phyloP scores from a whole-genome alignment of 2,329 filamentous ascomycete species.

The Amauroascus verrucosus region DNA sequence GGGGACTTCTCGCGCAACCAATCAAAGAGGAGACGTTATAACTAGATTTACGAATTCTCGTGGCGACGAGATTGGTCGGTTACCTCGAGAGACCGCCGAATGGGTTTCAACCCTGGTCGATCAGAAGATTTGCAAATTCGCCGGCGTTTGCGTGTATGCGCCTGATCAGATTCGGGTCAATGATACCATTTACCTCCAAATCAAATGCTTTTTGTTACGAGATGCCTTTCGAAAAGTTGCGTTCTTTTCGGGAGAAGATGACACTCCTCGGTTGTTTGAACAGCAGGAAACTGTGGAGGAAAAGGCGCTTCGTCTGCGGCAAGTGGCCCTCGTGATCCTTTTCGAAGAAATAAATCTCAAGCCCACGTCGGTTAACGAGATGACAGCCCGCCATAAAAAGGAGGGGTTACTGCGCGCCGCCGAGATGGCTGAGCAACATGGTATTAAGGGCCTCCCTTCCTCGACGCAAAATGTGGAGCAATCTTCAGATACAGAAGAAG shows the following conservation, averaged over 20 bases:
- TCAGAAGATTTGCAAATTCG: conserved; percentile 76
- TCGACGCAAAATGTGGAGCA: conserved; percentile 31
- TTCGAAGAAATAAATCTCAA: conserved; percentile 81
- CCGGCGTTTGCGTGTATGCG: conserved; percentile 78
- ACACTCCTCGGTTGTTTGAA: conserved; percentile 65
- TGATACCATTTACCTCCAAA: conserved; percentile 86
- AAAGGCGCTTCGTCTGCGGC: conserved; percentile 67
- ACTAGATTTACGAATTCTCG: conserved; percentile 76
- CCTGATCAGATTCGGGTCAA: conserved; percentile 78
- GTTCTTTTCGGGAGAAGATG: conserved; percentile 53
- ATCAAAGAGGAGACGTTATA: conserved; percentile 68
- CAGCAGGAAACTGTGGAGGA: conserved; percentile 79
- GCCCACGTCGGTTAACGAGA: conserved; percentile 63
- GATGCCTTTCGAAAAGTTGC: conserved; percentile 59
- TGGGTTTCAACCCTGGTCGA: conserved; percentile 93
- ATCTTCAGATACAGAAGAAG: conserved; percentile 63
- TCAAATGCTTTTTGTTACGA: conserved; percentile 64
- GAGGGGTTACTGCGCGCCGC: conserved; percentile 77
- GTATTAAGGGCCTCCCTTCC: conserved; percentile 48
- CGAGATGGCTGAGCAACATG: conserved; percentile 67
- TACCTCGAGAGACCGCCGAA: conserved; percentile 75
- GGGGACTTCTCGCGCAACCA: conserved; percentile 39
- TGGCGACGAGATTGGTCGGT: conserved; percentile 73
- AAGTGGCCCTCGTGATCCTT: conserved; percentile 77
- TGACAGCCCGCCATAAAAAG: conserved; percentile 67